Percentiles rank a stretch among this genome's conserved stretches.
Conservation (phyloP, 768 basidiomycete species). For the Xerocomellus intermedius region DNA sequence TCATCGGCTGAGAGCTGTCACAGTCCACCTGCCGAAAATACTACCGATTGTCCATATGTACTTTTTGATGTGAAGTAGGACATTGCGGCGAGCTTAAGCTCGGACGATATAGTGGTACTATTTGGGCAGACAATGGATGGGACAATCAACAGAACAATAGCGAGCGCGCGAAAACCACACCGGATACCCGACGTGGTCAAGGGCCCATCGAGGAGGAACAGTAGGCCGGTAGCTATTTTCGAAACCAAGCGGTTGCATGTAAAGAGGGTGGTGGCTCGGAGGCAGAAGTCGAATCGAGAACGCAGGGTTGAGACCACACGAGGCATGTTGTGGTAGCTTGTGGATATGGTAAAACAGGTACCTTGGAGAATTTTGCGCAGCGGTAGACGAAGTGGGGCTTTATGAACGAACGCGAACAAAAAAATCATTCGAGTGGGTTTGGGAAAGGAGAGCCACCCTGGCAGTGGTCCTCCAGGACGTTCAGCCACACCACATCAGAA, state of each 20-base stretch:
- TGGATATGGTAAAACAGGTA: not conserved
- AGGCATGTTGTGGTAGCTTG: conserved; percentile 3
- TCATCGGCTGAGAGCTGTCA: conserved; percentile 1
- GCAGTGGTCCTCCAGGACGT: not conserved
- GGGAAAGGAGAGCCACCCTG: not conserved
- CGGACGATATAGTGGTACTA: not conserved
- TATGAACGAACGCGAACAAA: not conserved
- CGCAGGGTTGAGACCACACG: conserved; percentile 1
- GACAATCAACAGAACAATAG: not conserved
- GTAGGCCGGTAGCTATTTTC: not conserved
- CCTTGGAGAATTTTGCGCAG: not conserved
- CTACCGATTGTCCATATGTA: conserved; percentile 14
- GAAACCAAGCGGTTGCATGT: conserved; percentile 1
- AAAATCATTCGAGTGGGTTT: conserved; percentile 1
- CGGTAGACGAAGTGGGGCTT: not conserved
- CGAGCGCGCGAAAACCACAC: not conserved
- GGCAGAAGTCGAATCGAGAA: conserved; percentile 1
- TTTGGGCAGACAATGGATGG: conserved; percentile 1
- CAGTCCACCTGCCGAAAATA: conserved; percentile 10
- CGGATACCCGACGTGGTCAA: not conserved
- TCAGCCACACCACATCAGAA: conserved; percentile 13
- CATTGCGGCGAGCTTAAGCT: conserved; percentile 3
- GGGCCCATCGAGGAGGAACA: not conserved
- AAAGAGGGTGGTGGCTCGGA: conserved; percentile 4
- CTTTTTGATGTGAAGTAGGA: conserved; percentile 1